Percentiles rank a stretch among this genome's conserved stretches.
Conservation (phyloP, 2,329 filamentous ascomycete species). For the Scopulariopsis brevicaulis region DNA sequence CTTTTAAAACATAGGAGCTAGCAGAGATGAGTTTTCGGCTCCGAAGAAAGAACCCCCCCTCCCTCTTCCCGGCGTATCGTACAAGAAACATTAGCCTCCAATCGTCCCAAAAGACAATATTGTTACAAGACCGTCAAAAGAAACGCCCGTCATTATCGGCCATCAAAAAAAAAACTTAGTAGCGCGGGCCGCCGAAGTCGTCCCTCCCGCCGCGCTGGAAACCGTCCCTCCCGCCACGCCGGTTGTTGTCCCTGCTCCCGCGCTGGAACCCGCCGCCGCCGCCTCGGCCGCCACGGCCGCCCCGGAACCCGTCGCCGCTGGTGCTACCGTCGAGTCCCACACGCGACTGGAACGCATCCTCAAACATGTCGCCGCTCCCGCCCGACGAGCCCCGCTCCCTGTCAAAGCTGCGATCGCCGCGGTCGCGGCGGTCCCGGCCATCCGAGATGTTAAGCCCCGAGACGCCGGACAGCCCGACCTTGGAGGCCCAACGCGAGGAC, state of each 20-base stretch:
- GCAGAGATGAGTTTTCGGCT: neutral
- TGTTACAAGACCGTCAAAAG: neutral
- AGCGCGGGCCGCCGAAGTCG: neutral
- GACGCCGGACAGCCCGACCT: slow-evolving; percentile 18
- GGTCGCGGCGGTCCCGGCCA: neutral
- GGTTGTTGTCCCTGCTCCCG: neutral
- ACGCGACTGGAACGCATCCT: slow-evolving; percentile 3
- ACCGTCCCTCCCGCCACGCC: slow-evolving; percentile 6
- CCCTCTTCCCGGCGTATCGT: neutral
- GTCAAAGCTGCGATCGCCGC: neutral
- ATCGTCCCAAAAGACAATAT: neutral
- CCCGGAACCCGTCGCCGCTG: slow-evolving; percentile 7
- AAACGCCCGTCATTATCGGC: slow-evolving; percentile 7
- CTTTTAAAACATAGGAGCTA: neutral
- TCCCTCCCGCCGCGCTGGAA: neutral
- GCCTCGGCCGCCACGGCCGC: slow-evolving; percentile 7
- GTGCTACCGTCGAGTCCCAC: slow-evolving; percentile 7
- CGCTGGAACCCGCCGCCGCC: neutral
- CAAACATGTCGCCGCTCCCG: neutral
- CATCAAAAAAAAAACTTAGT: neutral
- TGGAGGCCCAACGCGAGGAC: slow-evolving; percentile 14
- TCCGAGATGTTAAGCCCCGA: slow-evolving; percentile 21
- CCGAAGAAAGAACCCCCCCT: neutral
- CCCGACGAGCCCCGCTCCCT: neutral
- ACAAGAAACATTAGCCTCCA: neutral